Base-by-base conservation (phyloP, 2,329 filamentous ascomycete species). In the Alternaria sp. region DNA sequence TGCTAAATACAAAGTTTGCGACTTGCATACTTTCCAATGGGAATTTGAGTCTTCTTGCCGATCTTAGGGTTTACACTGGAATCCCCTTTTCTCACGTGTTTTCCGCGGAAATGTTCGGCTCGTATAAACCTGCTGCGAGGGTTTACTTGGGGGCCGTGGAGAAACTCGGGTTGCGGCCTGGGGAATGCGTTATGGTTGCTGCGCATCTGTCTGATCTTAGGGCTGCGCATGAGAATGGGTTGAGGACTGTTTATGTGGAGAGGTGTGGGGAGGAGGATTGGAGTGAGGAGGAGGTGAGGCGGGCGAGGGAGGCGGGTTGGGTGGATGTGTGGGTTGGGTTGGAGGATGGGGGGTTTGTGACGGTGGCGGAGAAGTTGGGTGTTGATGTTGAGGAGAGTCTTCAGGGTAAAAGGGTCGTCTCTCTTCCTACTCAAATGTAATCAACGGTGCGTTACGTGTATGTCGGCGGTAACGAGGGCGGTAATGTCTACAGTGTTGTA, bases 21-120 rank as follows among this genome's bases (percentile, higher is more conserved):
- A 91, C 88, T 0, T 83, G 85, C 39, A 92, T 89, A 0, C 80
- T 94, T 26, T 91, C 88, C 28, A 95, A 95, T 72, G 91, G 90
- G 34, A 94, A 93, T 72, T 72, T 81, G 10, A 26, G 81, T 2
- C 79, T 94, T n/a, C 80, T 94, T 41, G 72, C 79, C 2, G 91
- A 94, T 71, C 81, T 95, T 48, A 77, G 84, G 49, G 71, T 77
- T 50, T 81, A 86, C 66, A 88, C 85, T 1, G 75, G 77, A 4
- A 81, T 93, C 50, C 83, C 83, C 0, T 94, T 93, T 68, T 81
- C 81, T 23, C 78, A 82, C 53, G 68, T 93, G 37, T 80, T 89
- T 58, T 90, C 87, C 8, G 86, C 87, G 0, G 90, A 90, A 76
- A 84, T 88, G 62, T 94, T 93, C 71, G 79, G 82, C 42, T 86